Conservation (phyloP, 345 rosid species). For the Pistacia integerrima region DNA sequence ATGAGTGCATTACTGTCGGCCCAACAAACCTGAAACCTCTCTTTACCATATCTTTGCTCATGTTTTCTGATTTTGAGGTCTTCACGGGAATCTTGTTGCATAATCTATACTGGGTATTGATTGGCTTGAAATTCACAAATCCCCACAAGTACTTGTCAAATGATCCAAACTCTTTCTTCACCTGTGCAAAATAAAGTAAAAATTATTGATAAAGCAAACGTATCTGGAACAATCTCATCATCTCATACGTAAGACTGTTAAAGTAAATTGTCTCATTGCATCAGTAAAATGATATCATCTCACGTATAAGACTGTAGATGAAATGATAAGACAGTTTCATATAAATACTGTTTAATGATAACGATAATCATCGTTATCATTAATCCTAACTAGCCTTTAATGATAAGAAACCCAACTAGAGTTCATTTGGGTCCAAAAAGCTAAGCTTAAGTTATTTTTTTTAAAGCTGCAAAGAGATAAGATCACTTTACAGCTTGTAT, state of each 20-base stretch:
- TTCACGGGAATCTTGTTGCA: constrained; percentile 62
- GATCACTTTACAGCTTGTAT: neutral
- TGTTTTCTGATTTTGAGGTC: constrained; percentile 66
- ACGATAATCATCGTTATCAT: too few species aligned
- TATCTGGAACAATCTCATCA: too few species aligned
- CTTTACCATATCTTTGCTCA: constrained; percentile 72
- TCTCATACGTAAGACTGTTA: too few species aligned
- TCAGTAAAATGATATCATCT: too few species aligned
- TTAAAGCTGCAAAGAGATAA: neutral
- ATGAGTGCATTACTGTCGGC: constrained; percentile 61
- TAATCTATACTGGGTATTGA: constrained; percentile 44
- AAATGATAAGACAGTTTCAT: too few species aligned
- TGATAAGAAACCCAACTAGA: neutral
- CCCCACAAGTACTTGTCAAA: constrained; percentile 65
- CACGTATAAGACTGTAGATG: too few species aligned
- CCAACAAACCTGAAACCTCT: constrained; percentile 70
- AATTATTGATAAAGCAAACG: neutral
- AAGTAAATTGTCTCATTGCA: too few species aligned
- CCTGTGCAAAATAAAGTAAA: constrained; percentile 27
- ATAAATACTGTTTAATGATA: too few species aligned
- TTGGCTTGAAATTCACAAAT: constrained; percentile 51
- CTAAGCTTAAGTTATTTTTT: neutral
- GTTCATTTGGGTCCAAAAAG: neutral
- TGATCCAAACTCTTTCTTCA: constrained; percentile 54
- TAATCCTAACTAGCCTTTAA: neutral